A percentile compares a stretch with the other conserved stretches of the same genome.
Evolutionary conservation across 352 stramenopile genomes (phyloP).

Genomic region (Lagenidium sp.): DNA sequence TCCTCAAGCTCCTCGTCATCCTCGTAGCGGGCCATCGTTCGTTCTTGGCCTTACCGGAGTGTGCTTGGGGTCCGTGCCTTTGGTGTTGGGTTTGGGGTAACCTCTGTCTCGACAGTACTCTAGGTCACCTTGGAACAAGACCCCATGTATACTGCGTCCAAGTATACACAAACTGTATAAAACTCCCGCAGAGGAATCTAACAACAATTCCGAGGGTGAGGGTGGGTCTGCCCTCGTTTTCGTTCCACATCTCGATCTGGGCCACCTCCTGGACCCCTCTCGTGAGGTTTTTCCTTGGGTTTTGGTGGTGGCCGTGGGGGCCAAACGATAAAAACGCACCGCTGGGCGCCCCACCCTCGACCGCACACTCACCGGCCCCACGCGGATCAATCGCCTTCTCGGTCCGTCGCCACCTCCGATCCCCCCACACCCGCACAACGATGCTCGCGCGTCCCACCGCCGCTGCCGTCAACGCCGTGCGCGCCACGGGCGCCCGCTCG

Average conservation of each 20-base stretch:
- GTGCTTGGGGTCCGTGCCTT: too few species aligned
- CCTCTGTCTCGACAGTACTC: too few species aligned
- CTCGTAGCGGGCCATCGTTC: slow-evolving; percentile 41
- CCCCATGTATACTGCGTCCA: too few species aligned
- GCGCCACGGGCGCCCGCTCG: slow-evolving; percentile 31
- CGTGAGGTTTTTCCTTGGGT: slow-evolving; percentile 13
- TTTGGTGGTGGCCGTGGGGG: slow-evolving; percentile 11
- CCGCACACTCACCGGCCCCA: neutral
- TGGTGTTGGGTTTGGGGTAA: too few species aligned
- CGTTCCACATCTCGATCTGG: neutral
- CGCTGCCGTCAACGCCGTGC: slow-evolving; percentile 4
- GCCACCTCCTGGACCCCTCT: neutral
- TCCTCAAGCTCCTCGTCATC: slow-evolving; percentile 82
- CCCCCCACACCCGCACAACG: neutral
- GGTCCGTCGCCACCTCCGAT: neutral
- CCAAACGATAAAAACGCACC: slow-evolving; percentile 6
- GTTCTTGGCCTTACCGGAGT: neutral
- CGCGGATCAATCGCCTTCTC: neutral
- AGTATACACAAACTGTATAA: too few species aligned
- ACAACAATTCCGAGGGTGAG: too few species aligned
- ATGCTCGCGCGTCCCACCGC: slow-evolving; percentile 1
- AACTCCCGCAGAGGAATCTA: too few species aligned
- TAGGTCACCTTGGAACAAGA: too few species aligned
- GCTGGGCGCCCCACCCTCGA: neutral
- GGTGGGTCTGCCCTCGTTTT: neutral